Percentiles rank a stretch among this genome's conserved stretches.
phyloP scores from a whole-genome alignment of 352 stramenopile species.

The Pythium aphanidermatum region DNA sequence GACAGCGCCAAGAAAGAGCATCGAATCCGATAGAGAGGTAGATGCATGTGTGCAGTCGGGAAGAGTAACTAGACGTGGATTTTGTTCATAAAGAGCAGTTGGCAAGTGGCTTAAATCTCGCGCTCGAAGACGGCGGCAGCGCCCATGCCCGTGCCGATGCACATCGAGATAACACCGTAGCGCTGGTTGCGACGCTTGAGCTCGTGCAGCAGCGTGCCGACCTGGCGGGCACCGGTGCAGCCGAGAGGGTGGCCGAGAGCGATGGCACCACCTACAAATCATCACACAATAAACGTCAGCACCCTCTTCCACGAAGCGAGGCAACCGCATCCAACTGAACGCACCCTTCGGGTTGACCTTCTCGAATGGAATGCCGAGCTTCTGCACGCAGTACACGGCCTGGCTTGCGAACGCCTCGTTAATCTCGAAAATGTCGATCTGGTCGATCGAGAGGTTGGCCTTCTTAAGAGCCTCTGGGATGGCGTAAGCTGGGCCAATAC shows the following conservation, averaged over 20 bases:
- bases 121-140: constrained; percentile 91
- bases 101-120: constrained; percentile 28
- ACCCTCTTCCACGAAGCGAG: background rate
- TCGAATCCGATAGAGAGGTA: constrained; percentile 6
- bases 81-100: no score
- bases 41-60: no score
- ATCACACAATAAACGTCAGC: background rate
- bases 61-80: background rate
- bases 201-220: constrained; percentile 90
- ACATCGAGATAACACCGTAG: constrained; percentile 93
- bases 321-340: no score
- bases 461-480: constrained; percentile 76
- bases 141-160: constrained; percentile 94
- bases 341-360: constrained; percentile 88
- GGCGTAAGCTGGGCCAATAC: constrained; percentile 72
- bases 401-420: constrained; percentile 91
- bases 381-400: constrained; percentile 77
- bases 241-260: constrained; percentile 87
- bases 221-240: constrained; percentile 85
- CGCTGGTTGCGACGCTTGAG: constrained; percentile 82
- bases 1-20: constrained; percentile 35
- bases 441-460: constrained; percentile 46
- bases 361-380: constrained; percentile 64
- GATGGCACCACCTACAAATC: constrained; percentile 57
- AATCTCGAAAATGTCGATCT: constrained; percentile 91